Evolutionary conservation across 306 rosid species (phyloP).

Genomic region (Vigna trinervia): DNA sequence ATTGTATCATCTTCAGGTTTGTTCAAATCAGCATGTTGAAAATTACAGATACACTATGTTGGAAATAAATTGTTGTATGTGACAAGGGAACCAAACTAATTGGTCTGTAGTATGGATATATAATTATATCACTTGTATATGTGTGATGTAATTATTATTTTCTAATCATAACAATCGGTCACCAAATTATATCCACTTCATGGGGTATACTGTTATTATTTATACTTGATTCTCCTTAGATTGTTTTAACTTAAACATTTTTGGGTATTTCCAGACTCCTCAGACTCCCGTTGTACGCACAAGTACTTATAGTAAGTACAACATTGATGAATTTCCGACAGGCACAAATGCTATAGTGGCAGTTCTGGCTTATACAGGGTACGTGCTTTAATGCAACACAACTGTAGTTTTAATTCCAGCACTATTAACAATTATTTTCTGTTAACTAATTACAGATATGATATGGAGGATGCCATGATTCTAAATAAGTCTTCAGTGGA

Average conservation of each 20-base stretch:
- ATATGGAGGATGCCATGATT: constrained; percentile 99
- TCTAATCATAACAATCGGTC: constrained; percentile 7
- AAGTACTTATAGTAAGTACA: constrained; percentile 67
- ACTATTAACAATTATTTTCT: constrained; percentile 19
- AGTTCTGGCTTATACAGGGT: constrained; percentile 97
- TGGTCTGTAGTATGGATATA: constrained; percentile 7
- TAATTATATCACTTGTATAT: constrained; percentile 21
- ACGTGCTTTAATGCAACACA: constrained; percentile 44
- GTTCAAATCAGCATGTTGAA: constrained; percentile 42
- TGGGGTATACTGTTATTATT: not conserved
- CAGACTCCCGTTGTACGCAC: constrained; percentile 93
- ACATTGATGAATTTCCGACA: constrained; percentile 80
- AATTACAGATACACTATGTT: constrained; percentile 8
- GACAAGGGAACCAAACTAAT: not conserved
- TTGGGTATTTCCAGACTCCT: constrained; percentile 77
- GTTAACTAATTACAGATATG: constrained; percentile 66
- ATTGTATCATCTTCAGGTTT: constrained; percentile 93
- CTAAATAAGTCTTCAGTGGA: constrained; percentile 94
- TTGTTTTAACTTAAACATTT: constrained; percentile 29
- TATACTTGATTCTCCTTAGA: constrained; percentile 21
- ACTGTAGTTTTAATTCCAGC: constrained; percentile 32
- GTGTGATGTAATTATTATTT: not conserved
- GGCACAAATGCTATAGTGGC: constrained; percentile 99
- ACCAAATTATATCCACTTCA: constrained; percentile 17
- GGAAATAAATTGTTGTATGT: constrained; percentile 14